phyloP scores from a whole-genome alignment of 2,329 filamentous ascomycete genomes.

The Fusarium papillatum region DNA sequence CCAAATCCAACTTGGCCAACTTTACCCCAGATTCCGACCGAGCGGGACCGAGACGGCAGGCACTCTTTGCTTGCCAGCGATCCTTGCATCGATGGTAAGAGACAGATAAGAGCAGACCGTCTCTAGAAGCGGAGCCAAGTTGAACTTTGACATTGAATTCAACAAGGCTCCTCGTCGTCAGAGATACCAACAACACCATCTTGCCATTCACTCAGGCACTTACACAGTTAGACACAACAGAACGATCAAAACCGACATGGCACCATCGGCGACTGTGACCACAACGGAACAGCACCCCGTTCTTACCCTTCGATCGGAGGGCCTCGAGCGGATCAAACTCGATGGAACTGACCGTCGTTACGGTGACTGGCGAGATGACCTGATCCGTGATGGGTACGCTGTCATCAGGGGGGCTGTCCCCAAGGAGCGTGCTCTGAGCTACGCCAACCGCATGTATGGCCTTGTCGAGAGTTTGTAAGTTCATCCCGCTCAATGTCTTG shows the following conservation, averaged over 20 bases:
- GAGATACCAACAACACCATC: background rate
- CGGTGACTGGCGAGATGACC: conserved; percentile 41
- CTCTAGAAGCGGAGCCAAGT: background rate
- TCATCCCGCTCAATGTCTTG: rapidly evolving
- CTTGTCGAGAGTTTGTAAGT: conserved; percentile 41
- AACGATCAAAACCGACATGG: conserved; percentile 8
- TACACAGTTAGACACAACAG: background rate
- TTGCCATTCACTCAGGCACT: background rate
- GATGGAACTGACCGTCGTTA: conserved; percentile 35
- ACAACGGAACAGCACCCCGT: conserved; percentile 23
- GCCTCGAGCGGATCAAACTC: conserved; percentile 36
- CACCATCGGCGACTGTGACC: conserved; percentile 21
- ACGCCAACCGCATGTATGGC: conserved; percentile 41
- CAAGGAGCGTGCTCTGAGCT: conserved; percentile 36
- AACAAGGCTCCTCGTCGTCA: too few species aligned
- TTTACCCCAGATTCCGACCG: background rate
- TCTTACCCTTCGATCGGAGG: conserved; percentile 38
- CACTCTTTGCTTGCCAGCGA: too few species aligned
- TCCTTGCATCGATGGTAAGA: too few species aligned
- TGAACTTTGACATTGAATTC: too few species aligned
- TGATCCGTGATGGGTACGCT: conserved; percentile 37
- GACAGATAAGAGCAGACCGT: background rate
- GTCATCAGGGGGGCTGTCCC: conserved; percentile 38
- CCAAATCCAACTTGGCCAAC: background rate
- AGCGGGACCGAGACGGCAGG: background rate